Evolutionary conservation across 495 filamentous ascomycete genomes (phyloP), one percentile per base, ranked within the genome.

Genomic region (Hypomontagnella submonticulosa): DNA sequence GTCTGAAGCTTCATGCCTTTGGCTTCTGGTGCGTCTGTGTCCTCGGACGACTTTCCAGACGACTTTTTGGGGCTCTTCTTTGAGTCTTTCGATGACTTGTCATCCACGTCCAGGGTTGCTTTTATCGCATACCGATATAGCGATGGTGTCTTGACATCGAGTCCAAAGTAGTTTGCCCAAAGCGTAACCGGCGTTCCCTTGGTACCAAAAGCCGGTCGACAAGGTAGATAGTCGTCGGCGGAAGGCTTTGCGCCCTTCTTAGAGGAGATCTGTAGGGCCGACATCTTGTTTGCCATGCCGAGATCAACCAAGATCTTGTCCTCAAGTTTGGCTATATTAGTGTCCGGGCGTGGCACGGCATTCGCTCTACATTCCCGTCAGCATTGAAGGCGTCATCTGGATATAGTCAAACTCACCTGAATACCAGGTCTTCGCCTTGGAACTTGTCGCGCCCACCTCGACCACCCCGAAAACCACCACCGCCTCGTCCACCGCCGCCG

Each of bases 91-190:
- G 80, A 70, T 36, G 57, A 75, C 15, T 66, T 60, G 6, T 77
- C 63, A 51, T 76, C 71, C 27, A 55, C 12, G 33, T 46, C 12
- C 60, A 62, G 19, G 41, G 44, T 60, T 6, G 74, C 73, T 8
- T 71, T 63, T 4, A 82, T n/a, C 4, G 53, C 54, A 43, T 83
- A 83, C 40, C 69, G 74, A 46, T 69, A 78, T 2, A 85, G 40
- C 64, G 70, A 15, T 54, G 64, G 57, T 8, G 61, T 41, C 65
- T 78, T 63, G 59, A 81, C 23, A 66, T 77, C 75, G 18, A 91
- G 53, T 2, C 81, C 75, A 63, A 90, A 85, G 57, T 88, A 89
- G 71, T 91, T 91, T 34, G 89, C 80, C 79, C 84, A 89, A 0
- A 91, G 77, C 5, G 74, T 71, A 3, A 88, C 76, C 13, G 71